These are phyloP conservation scores for Cucurbita pepo DNA, from an alignment of 306 rosid genomes.

Conservation along the genomic window DNA sequence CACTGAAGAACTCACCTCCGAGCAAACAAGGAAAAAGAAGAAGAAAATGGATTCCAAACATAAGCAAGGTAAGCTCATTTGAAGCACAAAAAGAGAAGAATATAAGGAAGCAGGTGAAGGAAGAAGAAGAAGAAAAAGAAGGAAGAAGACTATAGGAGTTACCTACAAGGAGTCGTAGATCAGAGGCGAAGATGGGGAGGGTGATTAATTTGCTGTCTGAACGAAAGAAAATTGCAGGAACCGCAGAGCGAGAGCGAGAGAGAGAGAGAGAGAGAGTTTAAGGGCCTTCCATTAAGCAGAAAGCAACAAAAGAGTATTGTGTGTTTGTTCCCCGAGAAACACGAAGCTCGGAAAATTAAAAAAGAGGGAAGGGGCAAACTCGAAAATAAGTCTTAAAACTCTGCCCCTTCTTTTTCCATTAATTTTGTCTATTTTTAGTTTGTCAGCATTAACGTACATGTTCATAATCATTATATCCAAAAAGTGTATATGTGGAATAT, in stretches of 20 bases:
- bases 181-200: slow-evolving; percentile 18
- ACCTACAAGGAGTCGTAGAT: slow-evolving; percentile 26
- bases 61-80: background rate
- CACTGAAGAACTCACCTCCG: background rate
- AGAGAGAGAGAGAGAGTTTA: slow-evolving; percentile 16
- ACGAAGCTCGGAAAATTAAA: slow-evolving; percentile 8
- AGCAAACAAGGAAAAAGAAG: background rate
- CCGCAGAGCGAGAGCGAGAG: background rate
- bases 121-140: background rate
- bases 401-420: background rate
- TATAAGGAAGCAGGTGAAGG: background rate
- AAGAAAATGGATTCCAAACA: background rate
- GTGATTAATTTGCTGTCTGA: background rate
- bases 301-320: slow-evolving; percentile 43
- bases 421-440: background rate
- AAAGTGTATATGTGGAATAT: background rate
- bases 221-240: background rate
- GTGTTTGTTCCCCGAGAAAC: slow-evolving; percentile 29
- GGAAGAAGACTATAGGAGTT: slow-evolving; percentile 11
- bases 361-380: slow-evolving; percentile 24
- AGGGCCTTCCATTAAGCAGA: slow-evolving; percentile 76
- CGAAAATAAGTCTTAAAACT: slow-evolving; percentile 3
- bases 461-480: background rate
- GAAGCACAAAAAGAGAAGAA: background rate
- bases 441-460: background rate